Evolutionary conservation across 257 asterid species (phyloP).

Genomic region (Solanum sejunctum): DNA sequence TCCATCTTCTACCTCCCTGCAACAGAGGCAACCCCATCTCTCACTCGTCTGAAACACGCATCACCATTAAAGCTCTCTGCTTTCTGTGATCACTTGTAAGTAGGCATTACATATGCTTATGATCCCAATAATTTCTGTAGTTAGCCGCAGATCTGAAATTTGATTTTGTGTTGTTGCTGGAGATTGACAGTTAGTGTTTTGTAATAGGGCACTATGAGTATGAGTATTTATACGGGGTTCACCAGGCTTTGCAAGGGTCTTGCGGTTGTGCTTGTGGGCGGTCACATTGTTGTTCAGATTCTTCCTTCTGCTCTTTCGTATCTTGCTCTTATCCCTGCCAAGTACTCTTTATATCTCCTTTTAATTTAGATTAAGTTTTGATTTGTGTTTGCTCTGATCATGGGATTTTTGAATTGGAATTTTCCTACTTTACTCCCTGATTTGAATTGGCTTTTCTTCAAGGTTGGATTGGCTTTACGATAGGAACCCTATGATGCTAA

Average conservation of each 20-base stretch:
- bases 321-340: constrained; percentile 94
- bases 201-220: constrained; percentile 22
- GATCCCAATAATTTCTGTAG: not conserved
- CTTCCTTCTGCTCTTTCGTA: constrained; percentile 61
- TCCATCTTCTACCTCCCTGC: not conserved
- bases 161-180: not conserved
- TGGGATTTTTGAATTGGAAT: not conserved
- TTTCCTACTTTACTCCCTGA: not conserved
- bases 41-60: not conserved
- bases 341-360: constrained; percentile 26
- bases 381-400: not conserved
- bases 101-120: not conserved
- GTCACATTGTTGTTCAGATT: constrained; percentile 70
- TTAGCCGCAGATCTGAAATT: not conserved
- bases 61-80: not conserved
- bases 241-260: constrained; percentile 83
- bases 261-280: constrained; percentile 67
- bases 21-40: not conserved
- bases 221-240: constrained; percentile 42
- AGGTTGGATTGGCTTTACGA: not conserved
- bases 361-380: not conserved
- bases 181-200: not conserved
- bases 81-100: not conserved
- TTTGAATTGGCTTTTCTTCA: not conserved
- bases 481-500: not conserved